Percentiles rank a stretch among this genome's conserved stretches.
Conservation (phyloP, 352 stramenopile species). For the Peronosclerospora sorghi region DNA sequence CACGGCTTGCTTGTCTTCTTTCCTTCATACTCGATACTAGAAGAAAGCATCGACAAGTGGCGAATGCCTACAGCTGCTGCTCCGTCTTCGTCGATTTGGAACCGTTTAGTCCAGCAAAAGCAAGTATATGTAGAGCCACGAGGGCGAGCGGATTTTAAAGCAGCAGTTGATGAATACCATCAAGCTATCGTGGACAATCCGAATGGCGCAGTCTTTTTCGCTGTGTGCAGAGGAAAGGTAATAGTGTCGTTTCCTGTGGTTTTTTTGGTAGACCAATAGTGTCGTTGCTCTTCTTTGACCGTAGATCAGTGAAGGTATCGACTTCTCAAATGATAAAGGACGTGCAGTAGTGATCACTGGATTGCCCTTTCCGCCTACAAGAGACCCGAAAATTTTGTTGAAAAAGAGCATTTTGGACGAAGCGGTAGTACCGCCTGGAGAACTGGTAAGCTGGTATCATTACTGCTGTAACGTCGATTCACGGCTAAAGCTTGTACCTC, state of each 20-base stretch:
- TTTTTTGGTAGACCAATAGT: neutral
- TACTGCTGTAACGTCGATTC: neutral
- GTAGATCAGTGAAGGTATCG: conserved; percentile 94
- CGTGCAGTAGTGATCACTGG: conserved; percentile 98
- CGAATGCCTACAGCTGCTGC: conserved; percentile 28
- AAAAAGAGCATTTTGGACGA: conserved; percentile 96
- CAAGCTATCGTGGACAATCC: conserved; percentile 54
- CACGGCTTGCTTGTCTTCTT: conserved; percentile 99
- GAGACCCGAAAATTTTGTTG: conserved; percentile 95
- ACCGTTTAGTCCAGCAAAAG: conserved; percentile 66
- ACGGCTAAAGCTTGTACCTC: neutral
- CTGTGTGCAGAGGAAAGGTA: conserved; percentile 96
- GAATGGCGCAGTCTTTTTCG: conserved; percentile 93
- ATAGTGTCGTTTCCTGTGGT: neutral
- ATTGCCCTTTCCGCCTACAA: conserved; percentile 94
- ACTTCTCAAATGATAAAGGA: conserved; percentile 97
- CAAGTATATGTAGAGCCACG: conserved; percentile 71
- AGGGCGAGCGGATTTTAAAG: conserved; percentile 61
- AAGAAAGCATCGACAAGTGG: conserved; percentile 79
- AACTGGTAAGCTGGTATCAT: conserved; percentile 30
- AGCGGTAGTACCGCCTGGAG: conserved; percentile 35
- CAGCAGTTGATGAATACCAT: conserved; percentile 73
- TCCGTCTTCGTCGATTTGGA: conserved; percentile 57
- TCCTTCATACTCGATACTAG: conserved; percentile 95
- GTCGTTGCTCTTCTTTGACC: conserved; percentile 1